phyloP scores from a whole-genome alignment of 768 basidiomycete genomes.

The Hemileccinum impolitum region DNA sequence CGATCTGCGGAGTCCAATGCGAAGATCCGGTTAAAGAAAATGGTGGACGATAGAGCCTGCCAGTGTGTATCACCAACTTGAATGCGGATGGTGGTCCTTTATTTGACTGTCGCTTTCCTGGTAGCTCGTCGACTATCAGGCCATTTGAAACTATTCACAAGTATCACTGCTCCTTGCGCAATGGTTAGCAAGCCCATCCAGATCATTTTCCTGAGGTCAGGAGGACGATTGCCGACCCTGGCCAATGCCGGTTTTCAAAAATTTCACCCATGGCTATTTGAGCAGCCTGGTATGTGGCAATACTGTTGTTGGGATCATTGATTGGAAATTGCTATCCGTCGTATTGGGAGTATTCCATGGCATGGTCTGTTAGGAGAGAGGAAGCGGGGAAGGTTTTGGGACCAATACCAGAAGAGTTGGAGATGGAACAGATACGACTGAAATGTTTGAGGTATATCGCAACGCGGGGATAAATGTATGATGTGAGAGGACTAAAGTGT shows the following conservation, averaged over 20 bases:
- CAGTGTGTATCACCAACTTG: not conserved
- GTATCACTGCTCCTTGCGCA: not conserved
- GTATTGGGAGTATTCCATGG: not conserved
- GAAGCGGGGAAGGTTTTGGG: not conserved
- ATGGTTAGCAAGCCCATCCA: not conserved
- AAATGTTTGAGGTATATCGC: not conserved
- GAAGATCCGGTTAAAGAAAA: not conserved
- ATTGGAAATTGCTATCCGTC: not conserved
- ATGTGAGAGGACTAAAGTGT: too few species aligned
- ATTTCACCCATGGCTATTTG: not conserved
- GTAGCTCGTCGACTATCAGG: not conserved
- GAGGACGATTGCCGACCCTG: not conserved
- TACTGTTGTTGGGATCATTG: not conserved
- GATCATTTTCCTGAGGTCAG: not conserved
- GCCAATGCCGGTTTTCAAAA: not conserved
- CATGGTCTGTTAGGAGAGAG: not conserved
- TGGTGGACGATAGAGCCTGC: not conserved
- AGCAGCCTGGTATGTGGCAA: not conserved
- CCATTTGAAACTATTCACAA: not conserved
- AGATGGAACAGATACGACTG: not conserved
- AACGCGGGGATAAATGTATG: not conserved
- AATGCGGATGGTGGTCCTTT: not conserved
- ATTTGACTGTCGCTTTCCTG: not conserved
- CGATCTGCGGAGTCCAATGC: not conserved
- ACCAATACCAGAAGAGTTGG: not conserved